Evolutionary conservation across 2,329 filamentous ascomycete genomes (phyloP), one percentile per base, ranked within the genome.

Genomic region (Clonostachys byssicola): DNA sequence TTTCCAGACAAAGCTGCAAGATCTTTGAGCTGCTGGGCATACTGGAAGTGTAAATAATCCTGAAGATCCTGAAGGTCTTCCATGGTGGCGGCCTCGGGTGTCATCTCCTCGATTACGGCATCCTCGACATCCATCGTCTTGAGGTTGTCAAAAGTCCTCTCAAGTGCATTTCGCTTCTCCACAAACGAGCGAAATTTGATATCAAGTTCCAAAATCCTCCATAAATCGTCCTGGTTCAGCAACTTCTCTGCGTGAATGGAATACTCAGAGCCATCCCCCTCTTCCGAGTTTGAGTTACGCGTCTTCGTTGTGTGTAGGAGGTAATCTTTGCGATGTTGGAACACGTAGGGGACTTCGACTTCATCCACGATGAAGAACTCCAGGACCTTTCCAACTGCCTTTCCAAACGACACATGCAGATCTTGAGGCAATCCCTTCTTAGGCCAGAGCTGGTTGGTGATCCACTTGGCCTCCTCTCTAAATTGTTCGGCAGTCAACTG

Each of bases 281-380:
- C 86, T 48, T 85, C 77, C 14, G 78, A 76, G 30, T 75, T 67
- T 61, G 83, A 63, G 71, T 83, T 77, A 47, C 75, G 70, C 7
- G 80, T 77, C 60, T 89, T 91, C 54, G 85, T 86, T 20, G 88
- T 88, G 60, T 97, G 90, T 48, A 99, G 95, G 40, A 99, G 79
- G 61, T 97, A 99, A 64, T 99, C 94, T 67, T 96, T 96, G 51
- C 94, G 89, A 61, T 99, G 94, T 65, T 96, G 92, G 66, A 96
- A 96, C 56, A 99, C 94, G 65, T 96, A 99, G 0, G 94, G 92
- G 2, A 96, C 91, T 66, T 99, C 94, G 57, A 92, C 90, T 56
- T 95, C 89, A 54, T 97, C 92, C 5, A 92, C 83, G 44, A 96
- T 89, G 67, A 99, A 90, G 62, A 97, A 96, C 59, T 96, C 89